Evolutionary conservation across 2,329 filamentous ascomycete species (phyloP), one percentile per base, ranked within the genome.

Genomic region (Sclerotinia nivalis): DNA sequence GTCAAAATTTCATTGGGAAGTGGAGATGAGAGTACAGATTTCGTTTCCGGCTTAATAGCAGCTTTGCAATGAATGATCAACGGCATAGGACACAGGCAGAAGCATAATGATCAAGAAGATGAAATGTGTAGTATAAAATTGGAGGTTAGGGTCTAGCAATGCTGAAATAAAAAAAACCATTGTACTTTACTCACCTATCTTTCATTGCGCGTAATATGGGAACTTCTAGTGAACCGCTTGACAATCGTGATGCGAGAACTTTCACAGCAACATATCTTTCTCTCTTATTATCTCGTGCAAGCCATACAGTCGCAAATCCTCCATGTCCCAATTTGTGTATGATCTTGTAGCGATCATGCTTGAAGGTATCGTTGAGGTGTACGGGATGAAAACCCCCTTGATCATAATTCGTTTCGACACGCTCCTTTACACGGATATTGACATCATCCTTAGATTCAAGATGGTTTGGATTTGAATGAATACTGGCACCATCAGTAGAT

Each of bases 291-390:
- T 81, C 79, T 4, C 75, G 73, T 12, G 80, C 82, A 40, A 84
- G 80, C 83, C 82, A 85, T 52, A 84, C 80, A 3, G 81, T 85
- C 3, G 82, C 80, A 72, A 77, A 83, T 0, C 79, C 79, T 43
- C 84, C 82, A 62, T 79, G 80, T 12, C 83, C 83, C 47, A 85
- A 73, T 74, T 85, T 85, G 69, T 82, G 80, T 43, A 82, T 72
- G 45, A 84, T 74, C 45, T 77, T 76, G 70, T 85, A 86, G 47
- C 81, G 79, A 28, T 77, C 80, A 69, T 80, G 62, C n/a, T 81
- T 74, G 72, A 84, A 83, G 1, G 73, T 68, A 66, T 85, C 82
- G 34, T 81, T 80, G 5, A 85, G 75, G 15, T 75, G 74, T 20
- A 83, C 78, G 1, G 83, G 82, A 75, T 84, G 82, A 69, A 81